Evolutionary conservation across 2,329 filamentous ascomycete genomes (phyloP), one percentile per base, ranked within the genome.

Genomic region (Hymenoscyphus fraxineus): DNA sequence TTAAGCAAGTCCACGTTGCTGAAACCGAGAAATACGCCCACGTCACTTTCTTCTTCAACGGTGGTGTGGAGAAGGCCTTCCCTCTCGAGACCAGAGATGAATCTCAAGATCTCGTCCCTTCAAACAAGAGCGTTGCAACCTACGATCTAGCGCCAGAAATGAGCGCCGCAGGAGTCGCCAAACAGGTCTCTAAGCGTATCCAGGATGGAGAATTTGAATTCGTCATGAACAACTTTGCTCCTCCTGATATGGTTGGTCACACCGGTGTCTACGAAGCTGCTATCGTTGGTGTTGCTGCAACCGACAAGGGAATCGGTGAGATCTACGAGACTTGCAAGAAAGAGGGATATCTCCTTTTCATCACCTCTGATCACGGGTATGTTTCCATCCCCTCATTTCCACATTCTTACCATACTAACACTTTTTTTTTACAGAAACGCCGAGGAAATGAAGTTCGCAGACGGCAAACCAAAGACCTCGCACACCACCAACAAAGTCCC

Each of bases 1-100:
- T 96, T 67, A 89, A 93, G 82, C 95, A 99, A 81, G 95, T 94
- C 71, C 95, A 99, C 82, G 86, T 98, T 71, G 95, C 95, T 64
- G 95, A 99, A 85, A 99, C 95, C 1, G 95, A 99, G 80, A 99
- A 99, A 83, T 99, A 99, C 79, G 95, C 95, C 41, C 95, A 99
- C 81, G 95, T 99, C 69, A 98, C 95, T 64, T 98, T 98, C 86
- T 98, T 98, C 86, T 98, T 98, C 88, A 99, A 99, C 81, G 95
- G 95, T 64, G 95, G 95, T 76, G 91, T 97, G 61, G 95, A 99
- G 82, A 96, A 97, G 83, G 91, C 92, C 68, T 99, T 97, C 80
- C 88, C 90, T 62, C 89, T 93, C 58, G 95, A 99, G 81, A 88
- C 89, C 68, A 91, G 95, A 70, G 95, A 99, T 74, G 90, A 97